phyloP scores from a whole-genome alignment of 768 basidiomycete genomes.

The Collybiopsis luxurians region DNA sequence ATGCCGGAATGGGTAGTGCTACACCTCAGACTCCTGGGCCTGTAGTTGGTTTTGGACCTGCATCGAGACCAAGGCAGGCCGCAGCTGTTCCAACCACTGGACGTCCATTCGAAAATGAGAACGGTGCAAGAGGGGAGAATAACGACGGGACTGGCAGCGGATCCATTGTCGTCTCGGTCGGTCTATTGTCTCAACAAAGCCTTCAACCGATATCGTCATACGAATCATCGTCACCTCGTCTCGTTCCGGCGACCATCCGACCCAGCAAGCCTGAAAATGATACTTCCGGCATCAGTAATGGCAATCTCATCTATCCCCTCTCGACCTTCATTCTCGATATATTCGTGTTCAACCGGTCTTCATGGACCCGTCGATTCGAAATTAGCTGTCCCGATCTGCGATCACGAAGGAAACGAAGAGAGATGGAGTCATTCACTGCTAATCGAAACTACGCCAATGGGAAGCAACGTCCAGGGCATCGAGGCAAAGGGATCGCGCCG shows the following conservation, averaged over 20 bases:
- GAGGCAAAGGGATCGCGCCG: background rate
- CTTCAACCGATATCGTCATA: background rate
- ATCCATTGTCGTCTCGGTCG: slow-evolving; percentile 70
- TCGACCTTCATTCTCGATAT: slow-evolving; percentile 81
- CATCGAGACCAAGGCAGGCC: background rate
- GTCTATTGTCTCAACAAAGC: slow-evolving; percentile 31
- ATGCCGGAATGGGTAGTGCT: slow-evolving; percentile 16
- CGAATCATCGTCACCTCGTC: background rate
- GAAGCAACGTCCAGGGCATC: slow-evolving; percentile 25
- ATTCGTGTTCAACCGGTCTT: slow-evolving; percentile 82
- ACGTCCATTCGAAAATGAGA: background rate
- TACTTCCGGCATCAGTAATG: background rate
- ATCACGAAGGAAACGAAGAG: slow-evolving; percentile 38
- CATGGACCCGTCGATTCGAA: slow-evolving; percentile 76
- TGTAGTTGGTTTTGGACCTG: slow-evolving; percentile 25
- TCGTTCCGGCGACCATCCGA: background rate
- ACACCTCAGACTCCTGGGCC: slow-evolving; percentile 57
- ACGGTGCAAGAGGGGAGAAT: background rate
- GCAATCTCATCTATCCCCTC: slow-evolving; percentile 60
- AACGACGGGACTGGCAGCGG: slow-evolving; percentile 36
- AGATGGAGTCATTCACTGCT: slow-evolving; percentile 22
- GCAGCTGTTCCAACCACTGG: background rate
- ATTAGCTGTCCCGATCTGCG: slow-evolving; percentile 59
- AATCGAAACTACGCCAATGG: slow-evolving; percentile 23
- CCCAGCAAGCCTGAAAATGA: too few relatives aligned